These are phyloP conservation scores for Pseudopyrenochaeta lycopersici DNA, from an alignment of 2,329 filamentous ascomycete species.

Conservation along the genomic window DNA sequence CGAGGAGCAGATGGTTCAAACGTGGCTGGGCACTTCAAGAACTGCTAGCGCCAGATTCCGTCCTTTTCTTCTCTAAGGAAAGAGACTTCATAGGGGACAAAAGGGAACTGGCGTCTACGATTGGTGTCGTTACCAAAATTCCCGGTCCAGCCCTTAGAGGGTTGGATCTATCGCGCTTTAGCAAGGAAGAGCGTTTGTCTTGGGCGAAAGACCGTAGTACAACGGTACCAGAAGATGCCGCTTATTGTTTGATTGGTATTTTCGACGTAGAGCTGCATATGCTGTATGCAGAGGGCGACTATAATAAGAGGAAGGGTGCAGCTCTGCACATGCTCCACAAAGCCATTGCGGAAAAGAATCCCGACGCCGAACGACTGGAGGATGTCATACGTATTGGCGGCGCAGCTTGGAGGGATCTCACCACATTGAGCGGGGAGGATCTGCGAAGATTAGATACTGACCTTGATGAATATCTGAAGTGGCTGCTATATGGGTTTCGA, in stretches of 20 bases:
- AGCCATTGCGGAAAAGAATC: neutral
- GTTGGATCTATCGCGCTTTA: constrained; percentile 9
- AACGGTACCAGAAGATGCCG: constrained; percentile 8
- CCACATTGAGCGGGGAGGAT: neutral
- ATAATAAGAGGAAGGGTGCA: neutral
- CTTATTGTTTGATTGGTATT: constrained; percentile 16
- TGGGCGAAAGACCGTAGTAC: constrained; percentile 19
- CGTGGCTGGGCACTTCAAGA: constrained; percentile 6
- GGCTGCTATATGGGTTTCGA: neutral
- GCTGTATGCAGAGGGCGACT: constrained; percentile 4
- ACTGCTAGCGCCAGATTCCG: constrained; percentile 1
- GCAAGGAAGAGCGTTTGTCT: constrained; percentile 11
- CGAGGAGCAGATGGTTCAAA: constrained; percentile 6
- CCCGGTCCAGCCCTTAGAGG: constrained; percentile 1
- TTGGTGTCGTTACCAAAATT: constrained; percentile 6
- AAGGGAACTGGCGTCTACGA: neutral
- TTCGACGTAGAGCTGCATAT: constrained; percentile 13
- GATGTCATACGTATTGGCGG: neutral
- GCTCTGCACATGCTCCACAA: neutral
- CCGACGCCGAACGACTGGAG: neutral
- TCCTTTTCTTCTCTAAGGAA: constrained; percentile 15
- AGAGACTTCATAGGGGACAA: constrained; percentile 1
- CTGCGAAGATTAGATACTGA: neutral
- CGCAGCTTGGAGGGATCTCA: neutral
- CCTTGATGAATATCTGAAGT: neutral